phyloP scores from a whole-genome alignment of 352 stramenopile species.

The Phytophthora chlamydospora region DNA sequence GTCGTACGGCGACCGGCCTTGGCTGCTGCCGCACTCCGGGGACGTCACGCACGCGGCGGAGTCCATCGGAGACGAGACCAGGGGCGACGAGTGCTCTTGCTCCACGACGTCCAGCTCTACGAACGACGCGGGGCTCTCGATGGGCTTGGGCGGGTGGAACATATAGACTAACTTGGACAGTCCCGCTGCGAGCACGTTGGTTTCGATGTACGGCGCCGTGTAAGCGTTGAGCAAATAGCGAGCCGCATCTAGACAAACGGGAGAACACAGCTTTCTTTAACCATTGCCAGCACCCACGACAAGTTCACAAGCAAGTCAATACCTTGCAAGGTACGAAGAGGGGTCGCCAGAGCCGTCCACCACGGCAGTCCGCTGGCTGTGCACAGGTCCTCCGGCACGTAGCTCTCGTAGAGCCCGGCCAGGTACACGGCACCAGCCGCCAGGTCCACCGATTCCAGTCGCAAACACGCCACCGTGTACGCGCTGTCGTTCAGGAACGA shows the following conservation, averaged over 20 bases:
- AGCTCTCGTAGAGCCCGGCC: slow-evolving; percentile 84
- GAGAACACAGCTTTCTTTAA: slow-evolving; percentile 73
- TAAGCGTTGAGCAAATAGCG: slow-evolving; percentile 80
- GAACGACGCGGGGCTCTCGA: slow-evolving; percentile 60
- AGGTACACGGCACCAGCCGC: slow-evolving; percentile 85
- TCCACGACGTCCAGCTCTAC: slow-evolving; percentile 51
- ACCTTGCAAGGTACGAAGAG: slow-evolving; percentile 84
- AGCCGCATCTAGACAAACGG: slow-evolving; percentile 78
- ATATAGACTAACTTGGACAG: slow-evolving; percentile 79
- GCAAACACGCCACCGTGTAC: slow-evolving; percentile 85
- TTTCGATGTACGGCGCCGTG: slow-evolving; percentile 79
- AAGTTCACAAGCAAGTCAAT: slow-evolving; percentile 53
- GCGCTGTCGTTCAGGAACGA: slow-evolving; percentile 91
- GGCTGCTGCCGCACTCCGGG: slow-evolving; percentile 71
- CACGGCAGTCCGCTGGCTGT: slow-evolving; percentile 65
- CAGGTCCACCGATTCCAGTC: slow-evolving; percentile 68
- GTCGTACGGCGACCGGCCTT: slow-evolving; percentile 73
- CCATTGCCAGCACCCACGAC: slow-evolving; percentile 50
- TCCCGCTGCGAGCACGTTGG: slow-evolving; percentile 69
- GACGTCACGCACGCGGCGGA: slow-evolving; percentile 77
- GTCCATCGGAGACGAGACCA: slow-evolving; percentile 65
- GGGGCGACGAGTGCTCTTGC: slow-evolving; percentile 39
- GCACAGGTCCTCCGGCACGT: slow-evolving; percentile 65
- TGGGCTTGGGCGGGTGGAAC: slow-evolving; percentile 64
- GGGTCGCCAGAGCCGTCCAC: slow-evolving; percentile 73